Conservation (phyloP, 768 basidiomycete genomes). For the Lactarius evosmus region DNA sequence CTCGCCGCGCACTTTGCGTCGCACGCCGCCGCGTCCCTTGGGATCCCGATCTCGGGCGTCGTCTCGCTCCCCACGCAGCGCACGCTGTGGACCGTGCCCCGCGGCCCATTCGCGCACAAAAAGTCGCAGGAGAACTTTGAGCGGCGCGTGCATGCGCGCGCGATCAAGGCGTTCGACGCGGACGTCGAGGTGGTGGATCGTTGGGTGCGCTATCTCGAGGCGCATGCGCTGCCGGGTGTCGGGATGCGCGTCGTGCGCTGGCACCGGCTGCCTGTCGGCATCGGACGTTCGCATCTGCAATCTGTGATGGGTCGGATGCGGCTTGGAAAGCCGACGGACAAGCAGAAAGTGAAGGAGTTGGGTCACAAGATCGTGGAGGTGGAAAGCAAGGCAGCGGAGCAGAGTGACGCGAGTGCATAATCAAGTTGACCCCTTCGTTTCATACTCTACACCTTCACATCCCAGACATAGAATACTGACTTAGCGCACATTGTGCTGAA, state of each 20-base stretch:
- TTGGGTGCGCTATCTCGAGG: slow-evolving; percentile 76
- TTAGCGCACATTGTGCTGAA: too few relatives aligned
- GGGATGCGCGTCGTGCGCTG: slow-evolving; percentile 81
- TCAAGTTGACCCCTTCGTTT: background rate
- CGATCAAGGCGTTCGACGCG: slow-evolving; percentile 89
- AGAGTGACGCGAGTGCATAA: background rate
- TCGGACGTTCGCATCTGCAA: slow-evolving; percentile 43
- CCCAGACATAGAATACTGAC: too few relatives aligned
- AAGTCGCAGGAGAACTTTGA: slow-evolving; percentile 96
- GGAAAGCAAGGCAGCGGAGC: slow-evolving; percentile 32
- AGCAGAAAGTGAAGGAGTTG: slow-evolving; percentile 38
- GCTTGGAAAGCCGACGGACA: slow-evolving; percentile 34
- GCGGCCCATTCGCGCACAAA: slow-evolving; percentile 88
- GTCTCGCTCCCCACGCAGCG: slow-evolving; percentile 70
- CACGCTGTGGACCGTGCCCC: slow-evolving; percentile 79
- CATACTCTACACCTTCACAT: too few relatives aligned
- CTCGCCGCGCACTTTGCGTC: slow-evolving; percentile 81
- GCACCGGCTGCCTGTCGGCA: slow-evolving; percentile 59
- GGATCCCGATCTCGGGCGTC: slow-evolving; percentile 69
- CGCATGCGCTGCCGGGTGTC: slow-evolving; percentile 78
- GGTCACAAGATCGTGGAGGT: slow-evolving; percentile 32
- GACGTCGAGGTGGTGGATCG: slow-evolving; percentile 71
- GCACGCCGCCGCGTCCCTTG: slow-evolving; percentile 82
- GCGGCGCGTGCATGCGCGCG: slow-evolving; percentile 74
- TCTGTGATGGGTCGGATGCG: slow-evolving; percentile 36